Conservation (phyloP, 257 asterid species). For the Thymus mandschuricus region DNA sequence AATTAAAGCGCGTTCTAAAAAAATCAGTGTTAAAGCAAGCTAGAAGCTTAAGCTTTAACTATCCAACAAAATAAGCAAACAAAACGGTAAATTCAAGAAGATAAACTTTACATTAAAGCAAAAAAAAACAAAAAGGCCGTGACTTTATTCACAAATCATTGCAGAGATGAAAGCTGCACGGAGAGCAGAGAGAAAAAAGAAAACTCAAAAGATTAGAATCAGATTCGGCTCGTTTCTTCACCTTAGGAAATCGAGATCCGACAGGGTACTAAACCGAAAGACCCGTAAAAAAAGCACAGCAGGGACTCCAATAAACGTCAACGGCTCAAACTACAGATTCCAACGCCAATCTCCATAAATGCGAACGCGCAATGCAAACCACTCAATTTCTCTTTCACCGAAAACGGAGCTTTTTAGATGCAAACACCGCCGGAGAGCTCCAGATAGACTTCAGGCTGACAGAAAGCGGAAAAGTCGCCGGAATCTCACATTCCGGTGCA, state of each 20-base stretch:
- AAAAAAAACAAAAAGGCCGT: conserved; percentile 19
- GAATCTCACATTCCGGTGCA: conserved; percentile 33
- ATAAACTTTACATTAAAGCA: conserved; percentile 28
- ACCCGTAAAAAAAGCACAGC: conserved; percentile 33
- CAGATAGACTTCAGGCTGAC: neutral
- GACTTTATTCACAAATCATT: conserved; percentile 47
- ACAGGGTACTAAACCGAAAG: conserved; percentile 35
- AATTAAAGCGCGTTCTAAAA: conserved; percentile 13
- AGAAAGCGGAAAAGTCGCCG: neutral
- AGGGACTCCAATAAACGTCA: conserved; percentile 24
- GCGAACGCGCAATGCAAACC: conserved; percentile 24
- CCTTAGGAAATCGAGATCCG: conserved; percentile 69
- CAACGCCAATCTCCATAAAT: conserved; percentile 33
- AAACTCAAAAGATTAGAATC: conserved; percentile 33
- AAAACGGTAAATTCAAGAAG: conserved; percentile 31
- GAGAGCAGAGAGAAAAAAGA: conserved; percentile 34
- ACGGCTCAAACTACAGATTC: conserved; percentile 2
- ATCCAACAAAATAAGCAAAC: conserved; percentile 27
- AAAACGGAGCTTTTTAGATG: conserved; percentile 20
- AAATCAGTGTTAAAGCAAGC: conserved; percentile 28
- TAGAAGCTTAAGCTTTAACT: conserved; percentile 33
- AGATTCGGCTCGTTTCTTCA: conserved; percentile 42
- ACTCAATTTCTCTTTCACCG: conserved; percentile 5
- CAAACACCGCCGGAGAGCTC: conserved; percentile 25
- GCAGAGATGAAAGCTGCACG: conserved; percentile 43